Evolutionary conservation across 129 eudicot species (phyloP), one percentile per base, ranked within the genome.

Genomic region (Tanacetum coccineum): DNA sequence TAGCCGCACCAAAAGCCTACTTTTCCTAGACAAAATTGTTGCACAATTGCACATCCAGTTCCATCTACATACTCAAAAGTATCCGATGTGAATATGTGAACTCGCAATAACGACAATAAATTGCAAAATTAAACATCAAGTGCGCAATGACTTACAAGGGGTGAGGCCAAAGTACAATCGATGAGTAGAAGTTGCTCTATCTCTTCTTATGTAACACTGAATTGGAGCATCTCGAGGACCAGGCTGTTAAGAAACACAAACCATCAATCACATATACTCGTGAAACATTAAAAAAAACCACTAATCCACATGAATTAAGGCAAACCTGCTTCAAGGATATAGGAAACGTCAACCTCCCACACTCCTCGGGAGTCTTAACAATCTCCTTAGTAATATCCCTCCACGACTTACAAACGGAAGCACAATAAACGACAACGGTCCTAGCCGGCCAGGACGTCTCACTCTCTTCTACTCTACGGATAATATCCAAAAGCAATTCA

Each of bases 301-400:
- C 45, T 30, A 59, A 9, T 6, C 61, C 22, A 48, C 68, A 59
- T 15, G 2, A 42, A 9, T 12, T 20, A 26, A 8, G 42, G 58
- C 45, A 8, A 48, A 89, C 98, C 92, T 93, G 96, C 63, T 93
- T 93, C 80, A 93, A 68, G 9, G 98, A 93, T 64, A 93, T 88
- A n/a, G 98, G 98, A 22, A 93, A 93, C 11, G 98, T 93, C 61
- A 93, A 81, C 64, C 89, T 77, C 79, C 98, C 99, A 79, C 99
- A 93, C 76, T 86, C 87, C 65, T 88, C 96, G 0, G 90, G 99
- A 49, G 96, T 86, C 84, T 84, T 85, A 14, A 93, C 99, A 71
- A 86, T 89, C 76, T 89, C 99, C 80, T 89, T 93, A 1, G 99
- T 93, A 54, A 93, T 58, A 56, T 89, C 87, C 68, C 99, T 89